Evolutionary conservation across 441 rosid genomes (phyloP).

Genomic region (Hura crepitans): DNA sequence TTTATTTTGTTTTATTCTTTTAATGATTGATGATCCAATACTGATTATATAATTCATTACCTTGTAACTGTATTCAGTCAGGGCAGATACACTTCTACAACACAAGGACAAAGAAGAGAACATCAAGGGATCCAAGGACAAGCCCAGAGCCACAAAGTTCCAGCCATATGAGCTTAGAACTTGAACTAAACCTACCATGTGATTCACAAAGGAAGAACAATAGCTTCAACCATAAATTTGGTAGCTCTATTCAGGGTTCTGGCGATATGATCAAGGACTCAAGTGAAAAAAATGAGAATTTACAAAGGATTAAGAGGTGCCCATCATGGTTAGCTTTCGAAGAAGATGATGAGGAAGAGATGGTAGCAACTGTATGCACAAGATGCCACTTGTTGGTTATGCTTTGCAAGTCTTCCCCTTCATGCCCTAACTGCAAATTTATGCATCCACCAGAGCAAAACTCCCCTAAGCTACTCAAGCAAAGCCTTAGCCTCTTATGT

Average conservation of each 20-base stretch:
- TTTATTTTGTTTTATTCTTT: neutral
- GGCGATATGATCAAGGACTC: constrained; percentile 26
- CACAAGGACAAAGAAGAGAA: constrained; percentile 49
- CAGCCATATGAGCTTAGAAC: constrained; percentile 60
- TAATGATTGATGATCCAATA: too few relatives aligned
- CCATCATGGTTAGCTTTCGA: constrained; percentile 53
- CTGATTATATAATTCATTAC: neutral
- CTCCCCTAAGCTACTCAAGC: constrained; percentile 43
- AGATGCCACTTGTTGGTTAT: constrained; percentile 84
- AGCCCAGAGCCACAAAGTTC: constrained; percentile 32
- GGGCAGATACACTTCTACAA: constrained; percentile 55
- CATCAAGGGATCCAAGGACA: constrained; percentile 50
- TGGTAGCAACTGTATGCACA: constrained; percentile 73
- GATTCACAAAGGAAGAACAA: constrained; percentile 38
- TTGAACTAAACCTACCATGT: constrained; percentile 66
- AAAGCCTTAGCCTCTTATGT: constrained; percentile 52
- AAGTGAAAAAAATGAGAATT: constrained; percentile 21
- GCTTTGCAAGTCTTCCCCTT: constrained; percentile 65
- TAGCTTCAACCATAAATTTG: constrained; percentile 21
- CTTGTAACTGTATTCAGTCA: constrained; percentile 31
- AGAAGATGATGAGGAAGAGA: constrained; percentile 44
- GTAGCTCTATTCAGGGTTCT: neutral
- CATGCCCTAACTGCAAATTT: constrained; percentile 91
- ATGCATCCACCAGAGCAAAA: constrained; percentile 62
- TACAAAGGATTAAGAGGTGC: constrained; percentile 21